Conservation (phyloP, 2,329 filamentous ascomycete genomes). For the Claviceps spartinae region DNA sequence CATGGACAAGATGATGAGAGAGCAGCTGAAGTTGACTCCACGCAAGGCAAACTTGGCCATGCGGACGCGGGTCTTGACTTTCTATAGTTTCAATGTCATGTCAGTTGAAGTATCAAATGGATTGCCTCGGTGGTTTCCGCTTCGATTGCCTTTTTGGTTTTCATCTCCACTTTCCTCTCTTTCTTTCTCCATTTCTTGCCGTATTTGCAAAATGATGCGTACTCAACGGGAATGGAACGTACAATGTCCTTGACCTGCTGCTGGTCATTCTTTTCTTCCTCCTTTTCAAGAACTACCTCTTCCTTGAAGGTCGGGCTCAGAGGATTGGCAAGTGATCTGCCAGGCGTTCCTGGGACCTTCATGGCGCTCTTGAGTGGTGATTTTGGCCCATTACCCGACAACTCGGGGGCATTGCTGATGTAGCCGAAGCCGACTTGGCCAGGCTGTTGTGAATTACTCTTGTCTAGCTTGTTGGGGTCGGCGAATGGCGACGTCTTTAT, state of each 20-base stretch:
- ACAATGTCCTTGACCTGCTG: constrained; percentile 81
- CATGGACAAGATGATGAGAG: constrained; percentile 85
- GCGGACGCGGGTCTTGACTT: constrained; percentile 81
- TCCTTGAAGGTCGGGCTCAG: constrained; percentile 85
- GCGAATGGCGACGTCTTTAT: constrained; percentile 41
- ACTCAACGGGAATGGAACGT: constrained; percentile 25
- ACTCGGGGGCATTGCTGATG: constrained; percentile 49
- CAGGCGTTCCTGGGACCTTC: constrained; percentile 73
- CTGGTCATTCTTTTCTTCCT: constrained; percentile 68
- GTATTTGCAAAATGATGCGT: background rate
- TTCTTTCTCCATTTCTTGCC: background rate
- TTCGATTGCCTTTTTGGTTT: background rate
- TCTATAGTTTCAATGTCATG: constrained; percentile 35
- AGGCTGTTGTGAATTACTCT: constrained; percentile 49
- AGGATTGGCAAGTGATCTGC: constrained; percentile 57
- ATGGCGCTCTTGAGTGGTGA: constrained; percentile 83
- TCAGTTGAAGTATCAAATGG: background rate
- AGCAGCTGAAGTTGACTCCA: constrained; percentile 92
- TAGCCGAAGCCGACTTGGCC: constrained; percentile 90
- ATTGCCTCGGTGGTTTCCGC: background rate
- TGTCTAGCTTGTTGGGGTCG: constrained; percentile 41
- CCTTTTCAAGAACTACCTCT: constrained; percentile 76
- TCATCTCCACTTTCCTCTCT: background rate
- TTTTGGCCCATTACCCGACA: constrained; percentile 50
- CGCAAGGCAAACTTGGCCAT: constrained; percentile 93